A percentile compares a stretch with the other conserved stretches of the same genome.
phyloP scores from a whole-genome alignment of 768 basidiomycete species.

The Lactarius evosmus region DNA sequence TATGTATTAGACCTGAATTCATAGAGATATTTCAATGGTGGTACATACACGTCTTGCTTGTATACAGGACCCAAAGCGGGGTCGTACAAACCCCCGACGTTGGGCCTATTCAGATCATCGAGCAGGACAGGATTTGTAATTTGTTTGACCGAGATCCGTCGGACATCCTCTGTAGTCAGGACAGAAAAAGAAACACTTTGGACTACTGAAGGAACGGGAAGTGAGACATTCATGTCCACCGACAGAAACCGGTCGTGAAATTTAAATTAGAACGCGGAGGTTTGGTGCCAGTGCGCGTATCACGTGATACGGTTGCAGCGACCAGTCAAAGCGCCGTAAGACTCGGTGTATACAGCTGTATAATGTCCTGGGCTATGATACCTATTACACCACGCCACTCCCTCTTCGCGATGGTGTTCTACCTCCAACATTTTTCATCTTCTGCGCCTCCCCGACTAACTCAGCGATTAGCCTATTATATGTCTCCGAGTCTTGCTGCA shows the following conservation, averaged over 20 bases:
- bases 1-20: slow-evolving; percentile 21
- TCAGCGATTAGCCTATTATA: slow-evolving; percentile 91
- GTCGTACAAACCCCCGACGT: slow-evolving; percentile 90
- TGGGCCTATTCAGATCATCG: slow-evolving; percentile 92
- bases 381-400: slow-evolving; percentile 20
- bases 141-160: slow-evolving; percentile 95
- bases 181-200: slow-evolving; percentile 90
- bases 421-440: slow-evolving; percentile 65
- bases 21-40: slow-evolving; percentile 7
- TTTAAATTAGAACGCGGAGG: not conserved
- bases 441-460: slow-evolving; percentile 88
- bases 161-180: slow-evolving; percentile 81
- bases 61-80: slow-evolving; percentile 90
- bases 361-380: not conserved
- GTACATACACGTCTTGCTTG: slow-evolving; percentile 82
- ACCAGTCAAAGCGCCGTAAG: too few species aligned
- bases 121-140: slow-evolving; percentile 90
- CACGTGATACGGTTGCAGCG: not conserved
- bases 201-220: slow-evolving; percentile 83
- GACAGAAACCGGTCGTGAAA: not conserved
- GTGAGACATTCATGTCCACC: slow-evolving; percentile 78
- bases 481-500: slow-evolving; percentile 85
- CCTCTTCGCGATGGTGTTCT: slow-evolving; percentile 47
- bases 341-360: not conserved
- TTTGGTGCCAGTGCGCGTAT: not conserved